Base-by-base conservation (phyloP, 768 basidiomycete genomes). In the Mycena pura region DNA sequence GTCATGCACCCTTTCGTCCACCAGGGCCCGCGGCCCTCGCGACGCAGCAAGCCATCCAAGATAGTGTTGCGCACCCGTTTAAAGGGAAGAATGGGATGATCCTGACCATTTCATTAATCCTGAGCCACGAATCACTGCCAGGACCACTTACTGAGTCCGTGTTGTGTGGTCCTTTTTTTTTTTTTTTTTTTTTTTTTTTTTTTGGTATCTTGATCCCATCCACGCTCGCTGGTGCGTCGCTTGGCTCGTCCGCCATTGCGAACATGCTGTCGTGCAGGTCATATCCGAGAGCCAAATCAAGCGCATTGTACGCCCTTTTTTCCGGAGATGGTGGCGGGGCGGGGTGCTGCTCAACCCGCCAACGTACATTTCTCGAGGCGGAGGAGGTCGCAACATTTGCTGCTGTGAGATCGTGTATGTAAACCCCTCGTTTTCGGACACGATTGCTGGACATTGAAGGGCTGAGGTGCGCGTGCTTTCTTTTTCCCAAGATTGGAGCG, bases 21-120 rank as follows among this genome's bases (percentile, higher is more conserved):
- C 51, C 44, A 56, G 22, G 27, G 49, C 19, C 70, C 67, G 6
- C 61, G 53, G 13, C 67, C 70, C 14, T 71, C 65, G 5, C 60
- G 43, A 7, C 48, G 39, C 24, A 71, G 24, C 17, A 45, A 44
- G 8, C n/a, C 57, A 34, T 69, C 68, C 5, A 62, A 54, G 32
- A 66, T 65, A 1, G 40, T 6, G 6, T 69, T 43, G 3, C 69
- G 48, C 10, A 17, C 6, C 0, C 3, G 15, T 2, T 51, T 59
- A n/a, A 32, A 59, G 6, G 48, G 22, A 3, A 40, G 13, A 3
- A 59, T 38, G 2, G 57, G 57, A 1, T 28, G 29, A 10, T 59
- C 57, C 57, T 50, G 19, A 19, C 7, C 15, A 32, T 21, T n/a
- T 48, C 31, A 48, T n/a, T 14, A 10, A 22, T 9, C 13, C 28